Base-by-base conservation (phyloP, 495 filamentous ascomycete species). In the Alectoria sarmentosa region DNA sequence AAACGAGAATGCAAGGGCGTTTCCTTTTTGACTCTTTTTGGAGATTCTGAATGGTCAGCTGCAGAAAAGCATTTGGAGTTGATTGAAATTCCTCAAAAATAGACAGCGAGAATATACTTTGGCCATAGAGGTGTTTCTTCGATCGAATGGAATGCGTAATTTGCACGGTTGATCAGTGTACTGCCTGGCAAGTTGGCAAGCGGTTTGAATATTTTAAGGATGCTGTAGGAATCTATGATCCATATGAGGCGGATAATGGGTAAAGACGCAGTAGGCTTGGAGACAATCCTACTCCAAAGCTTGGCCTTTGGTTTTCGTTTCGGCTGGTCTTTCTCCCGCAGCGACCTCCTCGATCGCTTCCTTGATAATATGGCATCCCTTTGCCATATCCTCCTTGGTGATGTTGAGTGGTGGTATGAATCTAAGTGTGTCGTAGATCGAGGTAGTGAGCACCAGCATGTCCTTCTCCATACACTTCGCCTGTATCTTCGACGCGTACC, bases 401-500 rank as follows among this genome's bases (percentile, higher is more conserved):
- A 67, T 67, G 28, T 67, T 67, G n/a, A 67, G 56, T 55, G 65
- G 65, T 23, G 65, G 65, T 17, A 67, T 67, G 28, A 67, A 64
- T 26, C 65, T 23, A 0, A 67, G 38, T 9, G 65, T 67, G n/a
- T 67, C 65, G 32, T 67, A 60, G 26, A 67, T 67, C 15, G 61
- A 64, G 4, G 65, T 67, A 11, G 65, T 67, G 39, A 67, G 65
- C 23, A 67, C 61, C 56, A 67, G 37, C 61, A 67, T 46, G 41
- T 64, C 65, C 65, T 55, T 67, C 56, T 67, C 65, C 65, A 67
- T 67, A 21, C 65, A 67, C 30, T 64, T 64, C 5, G 61, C 61
- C 37, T 67, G 65, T 30, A 67, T 67, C 61, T 67, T 67, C 14
- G 65, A 67, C 42, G 65, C 65, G 30, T 67, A 71, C 39, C 68